Evolutionary conservation across 2,329 filamentous ascomycete species (phyloP).

Genomic region (Sporothrix schenckii): DNA sequence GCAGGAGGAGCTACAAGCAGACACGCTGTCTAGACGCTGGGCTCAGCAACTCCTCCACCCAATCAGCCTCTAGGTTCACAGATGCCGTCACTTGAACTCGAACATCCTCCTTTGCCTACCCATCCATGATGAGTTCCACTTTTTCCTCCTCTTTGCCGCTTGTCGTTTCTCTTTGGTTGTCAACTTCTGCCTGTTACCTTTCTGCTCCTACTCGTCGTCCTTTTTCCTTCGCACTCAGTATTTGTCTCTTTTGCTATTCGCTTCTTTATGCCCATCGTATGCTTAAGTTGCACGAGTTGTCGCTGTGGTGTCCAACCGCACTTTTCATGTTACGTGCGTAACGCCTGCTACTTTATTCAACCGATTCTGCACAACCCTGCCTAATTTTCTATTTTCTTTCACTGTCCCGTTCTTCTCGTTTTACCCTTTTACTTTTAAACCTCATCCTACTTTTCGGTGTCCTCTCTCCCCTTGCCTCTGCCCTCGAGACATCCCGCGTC

Average conservation of each 20-base stretch:
- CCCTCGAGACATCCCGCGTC: neutral
- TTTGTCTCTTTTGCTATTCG: conserved; percentile 14
- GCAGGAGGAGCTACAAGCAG: neutral
- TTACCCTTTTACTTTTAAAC: neutral
- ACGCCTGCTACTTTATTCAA: neutral
- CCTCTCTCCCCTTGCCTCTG: neutral
- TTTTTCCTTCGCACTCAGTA: neutral
- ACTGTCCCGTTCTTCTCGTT: neutral
- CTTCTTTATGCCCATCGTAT: neutral
- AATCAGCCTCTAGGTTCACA: neutral
- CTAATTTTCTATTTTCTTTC: neutral
- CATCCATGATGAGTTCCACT: conserved; percentile 25
- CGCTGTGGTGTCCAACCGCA: conserved; percentile 2
- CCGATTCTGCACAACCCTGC: conserved; percentile 8
- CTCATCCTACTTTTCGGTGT: neutral
- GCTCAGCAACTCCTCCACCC: neutral
- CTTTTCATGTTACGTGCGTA: conserved; percentile 28
- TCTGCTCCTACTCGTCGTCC: conserved; percentile 54
- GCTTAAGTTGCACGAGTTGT: conserved; percentile 22
- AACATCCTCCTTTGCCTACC: neutral
- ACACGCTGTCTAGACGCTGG: neutral
- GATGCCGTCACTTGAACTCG: conserved; percentile 7
- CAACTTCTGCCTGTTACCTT: conserved; percentile 41
- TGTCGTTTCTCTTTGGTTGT: conserved; percentile 23
- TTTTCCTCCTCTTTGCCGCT: conserved; percentile 19